Evolutionary conservation across 208 protist genomes (phyloP), one percentile per base, ranked within the genome.

Genomic region (Histomonas meleagridis): DNA sequence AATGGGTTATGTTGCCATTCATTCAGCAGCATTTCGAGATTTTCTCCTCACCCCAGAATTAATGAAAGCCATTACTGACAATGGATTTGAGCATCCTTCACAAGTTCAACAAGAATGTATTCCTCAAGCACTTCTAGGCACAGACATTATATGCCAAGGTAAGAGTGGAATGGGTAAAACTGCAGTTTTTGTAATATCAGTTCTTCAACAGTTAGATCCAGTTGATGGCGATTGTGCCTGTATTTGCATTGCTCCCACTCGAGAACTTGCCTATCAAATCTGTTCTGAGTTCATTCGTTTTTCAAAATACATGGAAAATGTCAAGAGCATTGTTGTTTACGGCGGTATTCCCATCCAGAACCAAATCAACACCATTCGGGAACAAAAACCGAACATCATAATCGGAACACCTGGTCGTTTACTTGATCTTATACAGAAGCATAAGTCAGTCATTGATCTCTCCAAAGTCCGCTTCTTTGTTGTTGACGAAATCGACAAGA

Each of bases 111-210:
- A 99, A 92, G 96, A 98, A 94, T 97, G 96, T 79, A 98, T 99
- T 91, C 98, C 98, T 76, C 96, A 99, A 94, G 97, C 98, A 14
- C 97, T 99, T 81, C 93, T 99, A 7, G 98, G 98, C 81, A 95
- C 94, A 0, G 98, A 99, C 93, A 96, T 99, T 35, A 94, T 99
- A 12, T 98, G 97, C 62, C 98, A 99, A 96, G 98, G 98, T 18
- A 93, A 94, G 48, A 97, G 97, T n/a, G 98, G 98, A 91, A 99
- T 99, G 98, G 98, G 98, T 81, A 99, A 99, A 96, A 99, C 98
- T 9, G 98, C 98, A 53, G 98, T 99, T 21, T 99, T 99, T 95
- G 98, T 99, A 49, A 95, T 99, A 72, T 95, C 97, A 46, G 96
- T 97, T 32, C 95, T 99, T 28, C 97, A 99, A 93, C 97, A 98